Evolutionary conservation across 2,329 filamentous ascomycete species (phyloP).

Genomic region (Ophiosphaerella korrae): DNA sequence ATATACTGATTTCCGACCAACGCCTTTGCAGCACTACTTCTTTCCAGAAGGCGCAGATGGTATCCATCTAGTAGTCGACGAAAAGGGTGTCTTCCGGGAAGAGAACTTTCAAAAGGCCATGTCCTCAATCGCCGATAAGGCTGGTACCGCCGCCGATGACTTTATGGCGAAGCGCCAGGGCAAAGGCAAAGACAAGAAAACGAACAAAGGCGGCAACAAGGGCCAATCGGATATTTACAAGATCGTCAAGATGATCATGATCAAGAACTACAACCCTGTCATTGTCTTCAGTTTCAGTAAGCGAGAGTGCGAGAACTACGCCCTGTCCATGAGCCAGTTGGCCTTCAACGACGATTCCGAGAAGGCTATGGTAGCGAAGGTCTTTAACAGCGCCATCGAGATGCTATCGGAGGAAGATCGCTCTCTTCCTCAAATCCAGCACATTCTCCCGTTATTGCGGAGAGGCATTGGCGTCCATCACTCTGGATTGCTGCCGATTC

Average conservation of each 20-base stretch:
- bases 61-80: conserved; percentile 92
- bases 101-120: conserved; percentile 98
- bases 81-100: conserved; percentile 94
- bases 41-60: conserved; percentile 92
- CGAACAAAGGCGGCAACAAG: conserved; percentile 78
- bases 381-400: conserved; percentile 91
- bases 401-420: conserved; percentile 92
- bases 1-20: conserved; percentile 97
- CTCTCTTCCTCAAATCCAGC: conserved; percentile 83
- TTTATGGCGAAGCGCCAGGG: conserved; percentile 80
- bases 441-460: conserved; percentile 85
- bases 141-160: conserved; percentile 82
- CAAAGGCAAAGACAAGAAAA: conserved; percentile 89
- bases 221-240: conserved; percentile 84
- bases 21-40: conserved; percentile 96
- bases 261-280: conserved; percentile 95
- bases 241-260: conserved; percentile 98
- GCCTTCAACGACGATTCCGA: conserved; percentile 97
- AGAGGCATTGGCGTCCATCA: conserved; percentile 97
- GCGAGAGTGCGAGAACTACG: conserved; percentile 89
- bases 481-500: conserved; percentile 88
- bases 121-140: conserved; percentile 84
- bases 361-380: conserved; percentile 90
- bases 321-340: conserved; percentile 82
- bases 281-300: conserved; percentile 99